Percentiles rank a stretch among this genome's conserved stretches.
These are phyloP conservation scores for Lycium barbarum DNA, from an alignment of 257 asterid genomes.

Conservation along the genomic window DNA sequence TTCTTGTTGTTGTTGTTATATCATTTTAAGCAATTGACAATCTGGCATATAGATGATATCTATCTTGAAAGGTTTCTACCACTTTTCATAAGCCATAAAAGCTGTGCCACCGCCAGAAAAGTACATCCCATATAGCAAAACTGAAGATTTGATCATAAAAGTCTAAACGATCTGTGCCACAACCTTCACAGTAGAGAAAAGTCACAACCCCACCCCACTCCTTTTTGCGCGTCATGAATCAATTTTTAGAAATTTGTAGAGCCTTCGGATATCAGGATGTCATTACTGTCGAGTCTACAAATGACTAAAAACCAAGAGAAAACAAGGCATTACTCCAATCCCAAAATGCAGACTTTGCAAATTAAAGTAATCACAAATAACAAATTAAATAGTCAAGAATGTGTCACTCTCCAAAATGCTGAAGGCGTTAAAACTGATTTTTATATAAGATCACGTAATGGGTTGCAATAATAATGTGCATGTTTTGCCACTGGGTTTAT, in stretches of 20 bases:
- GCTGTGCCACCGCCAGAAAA: not conserved
- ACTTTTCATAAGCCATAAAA: slow-evolving; percentile 9
- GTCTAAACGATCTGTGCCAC: not conserved
- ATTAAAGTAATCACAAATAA: slow-evolving; percentile 10
- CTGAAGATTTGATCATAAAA: slow-evolving; percentile 7
- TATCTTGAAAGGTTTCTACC: not conserved
- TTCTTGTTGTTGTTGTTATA: not conserved
- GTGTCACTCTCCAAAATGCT: not conserved
- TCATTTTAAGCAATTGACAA: not conserved
- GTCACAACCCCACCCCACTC: slow-evolving; percentile 12
- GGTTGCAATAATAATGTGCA: not conserved
- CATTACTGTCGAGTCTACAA: not conserved
- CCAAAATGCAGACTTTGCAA: not conserved
- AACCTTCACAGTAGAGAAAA: slow-evolving; percentile 5
- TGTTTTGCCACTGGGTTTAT: not conserved
- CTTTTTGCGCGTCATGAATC: not conserved
- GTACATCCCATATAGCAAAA: not conserved
- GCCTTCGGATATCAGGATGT: not conserved
- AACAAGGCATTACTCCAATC: not conserved
- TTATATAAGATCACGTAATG: not conserved
- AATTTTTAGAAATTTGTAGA: slow-evolving; percentile 24
- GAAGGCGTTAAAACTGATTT: not conserved
- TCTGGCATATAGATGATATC: not conserved
- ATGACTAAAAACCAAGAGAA: slow-evolving; percentile 15
- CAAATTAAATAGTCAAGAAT: not conserved